A percentile compares a stretch with the other conserved stretches of the same genome.
Evolutionary conservation across 2,329 filamentous ascomycete species (phyloP).

Genomic region (Cadophora sp.): DNA sequence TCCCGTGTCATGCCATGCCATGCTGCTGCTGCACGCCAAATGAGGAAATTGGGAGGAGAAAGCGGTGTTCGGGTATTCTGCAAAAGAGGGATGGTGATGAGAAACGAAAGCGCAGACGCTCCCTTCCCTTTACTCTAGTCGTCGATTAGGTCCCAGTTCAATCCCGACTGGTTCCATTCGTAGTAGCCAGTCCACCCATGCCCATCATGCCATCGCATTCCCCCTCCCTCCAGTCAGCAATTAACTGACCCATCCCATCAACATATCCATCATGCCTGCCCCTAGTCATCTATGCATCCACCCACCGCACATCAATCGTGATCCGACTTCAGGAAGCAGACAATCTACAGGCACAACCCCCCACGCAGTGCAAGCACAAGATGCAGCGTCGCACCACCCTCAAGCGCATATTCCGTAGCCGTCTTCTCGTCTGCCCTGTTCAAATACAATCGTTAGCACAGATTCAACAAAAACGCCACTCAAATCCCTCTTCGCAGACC

Average conservation of each 20-base stretch:
- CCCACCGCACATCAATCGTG: background rate
- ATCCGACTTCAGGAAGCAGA: background rate
- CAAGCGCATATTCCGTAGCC: slow-evolving; percentile 86
- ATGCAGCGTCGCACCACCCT: slow-evolving; percentile 92
- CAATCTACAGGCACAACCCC: slow-evolving; percentile 51
- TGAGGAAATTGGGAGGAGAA: background rate
- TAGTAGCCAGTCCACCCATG: no score
- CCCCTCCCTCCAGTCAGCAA: background rate
- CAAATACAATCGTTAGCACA: slow-evolving; percentile 6
- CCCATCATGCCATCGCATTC: background rate
- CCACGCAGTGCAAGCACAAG: slow-evolving; percentile 93
- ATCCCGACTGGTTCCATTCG: no score
- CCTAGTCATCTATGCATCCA: background rate
- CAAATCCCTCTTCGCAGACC: no score
- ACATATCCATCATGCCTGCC: background rate
- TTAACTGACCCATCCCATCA: background rate
- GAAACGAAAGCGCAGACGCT: no score
- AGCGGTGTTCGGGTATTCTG: no score
- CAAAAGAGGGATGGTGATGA: no score
- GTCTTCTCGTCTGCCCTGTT: slow-evolving; percentile 92
- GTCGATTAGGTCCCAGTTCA: no score
- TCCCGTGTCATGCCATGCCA: background rate
- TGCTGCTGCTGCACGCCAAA: background rate
- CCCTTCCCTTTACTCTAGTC: no score
- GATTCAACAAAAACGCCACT: background rate